Evolutionary conservation across 306 rosid species (phyloP), one percentile per base, ranked within the genome.

Genomic region (Cicer judaicum): DNA sequence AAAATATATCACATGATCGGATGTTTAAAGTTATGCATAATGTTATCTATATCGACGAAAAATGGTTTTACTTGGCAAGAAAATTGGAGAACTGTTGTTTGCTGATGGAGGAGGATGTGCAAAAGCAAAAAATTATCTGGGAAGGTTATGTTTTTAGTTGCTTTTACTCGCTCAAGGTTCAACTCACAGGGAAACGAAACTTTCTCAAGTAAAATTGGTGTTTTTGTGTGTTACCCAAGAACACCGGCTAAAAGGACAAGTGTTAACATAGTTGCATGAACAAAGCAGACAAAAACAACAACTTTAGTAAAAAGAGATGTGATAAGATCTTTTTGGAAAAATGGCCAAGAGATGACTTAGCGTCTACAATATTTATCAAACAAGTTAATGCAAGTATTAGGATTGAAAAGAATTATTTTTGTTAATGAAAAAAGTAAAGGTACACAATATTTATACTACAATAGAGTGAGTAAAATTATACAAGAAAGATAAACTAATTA

Each of bases 281-380:
- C 52, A 5, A 29, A 62, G 11, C 71, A 34, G 41, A 74, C 21
- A 29, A 62, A 74, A 48, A 21, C 8, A 19, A 73, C 60, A 14
- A 43, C 61, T 61, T 74, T 40, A 15, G 46, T 60, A 6, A 73
- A 10, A 0, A 48, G 44, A 62, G 78, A 74, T 1, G 24, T 48
- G 0, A 48, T 49, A 2, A 36, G 24, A 5, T 10, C 9, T 3
- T 36, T n/a, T 34, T 19, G 19, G 19, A 18, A 18, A 18, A 18
- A 18, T 18, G 19, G 19, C 19, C 19, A 18, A 18, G 19, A 18
- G 19, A 18, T 18, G 19, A 1, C 19, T 18, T 18, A 18, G 1
- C 19, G 19, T 18, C 19, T 18, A 18, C 19, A 18, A 18, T 18
- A 18, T 18, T 18, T 18, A 0, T 18, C 19, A 18, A 18, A 18